Conservation (phyloP, 139 green algal genomes). For the Chlorella sp. region DNA sequence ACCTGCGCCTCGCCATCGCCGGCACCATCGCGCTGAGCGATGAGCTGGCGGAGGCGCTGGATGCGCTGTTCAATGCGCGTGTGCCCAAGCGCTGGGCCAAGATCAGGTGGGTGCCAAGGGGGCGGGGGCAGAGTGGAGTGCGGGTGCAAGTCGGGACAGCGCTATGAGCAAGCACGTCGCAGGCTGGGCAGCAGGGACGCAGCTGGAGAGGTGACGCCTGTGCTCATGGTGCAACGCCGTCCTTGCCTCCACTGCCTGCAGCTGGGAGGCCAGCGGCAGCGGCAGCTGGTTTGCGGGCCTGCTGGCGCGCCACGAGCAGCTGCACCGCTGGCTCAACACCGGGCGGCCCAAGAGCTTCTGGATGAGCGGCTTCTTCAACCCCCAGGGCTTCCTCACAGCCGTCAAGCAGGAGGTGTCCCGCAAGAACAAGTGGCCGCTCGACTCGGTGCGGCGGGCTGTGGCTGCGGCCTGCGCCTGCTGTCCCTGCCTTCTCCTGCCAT, state of each 20-base stretch:
- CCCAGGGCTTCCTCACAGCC: slow-evolving; percentile 90
- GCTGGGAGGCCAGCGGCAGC: slow-evolving; percentile 76
- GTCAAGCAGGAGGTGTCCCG: slow-evolving; percentile 90
- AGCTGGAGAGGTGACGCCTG: not conserved
- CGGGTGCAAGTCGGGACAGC: too few relatives aligned
- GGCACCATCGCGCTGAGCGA: slow-evolving; percentile 89
- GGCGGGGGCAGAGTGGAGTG: too few relatives aligned
- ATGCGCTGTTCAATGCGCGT: slow-evolving; percentile 87
- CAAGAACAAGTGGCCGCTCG: slow-evolving; percentile 92
- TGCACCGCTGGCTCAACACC: slow-evolving; percentile 89
- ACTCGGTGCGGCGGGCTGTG: slow-evolving; percentile 75
- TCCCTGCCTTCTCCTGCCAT: too few relatives aligned
- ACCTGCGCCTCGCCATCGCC: slow-evolving; percentile 89
- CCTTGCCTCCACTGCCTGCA: not conserved
- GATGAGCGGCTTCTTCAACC: slow-evolving; percentile 98
- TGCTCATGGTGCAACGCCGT: not conserved
- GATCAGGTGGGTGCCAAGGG: slow-evolving; percentile 69
- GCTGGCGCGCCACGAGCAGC: slow-evolving; percentile 90
- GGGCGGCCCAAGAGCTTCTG: slow-evolving; percentile 91
- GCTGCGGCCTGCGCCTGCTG: too few relatives aligned
- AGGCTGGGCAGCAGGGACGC: too few relatives aligned
- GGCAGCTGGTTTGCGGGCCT: slow-evolving; percentile 72
- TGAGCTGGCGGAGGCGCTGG: slow-evolving; percentile 79
- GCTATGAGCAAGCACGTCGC: too few relatives aligned
- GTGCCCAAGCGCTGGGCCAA: slow-evolving; percentile 84